Base-by-base conservation (phyloP, 2,329 filamentous ascomycete species). In the Monosporascus sp. region DNA sequence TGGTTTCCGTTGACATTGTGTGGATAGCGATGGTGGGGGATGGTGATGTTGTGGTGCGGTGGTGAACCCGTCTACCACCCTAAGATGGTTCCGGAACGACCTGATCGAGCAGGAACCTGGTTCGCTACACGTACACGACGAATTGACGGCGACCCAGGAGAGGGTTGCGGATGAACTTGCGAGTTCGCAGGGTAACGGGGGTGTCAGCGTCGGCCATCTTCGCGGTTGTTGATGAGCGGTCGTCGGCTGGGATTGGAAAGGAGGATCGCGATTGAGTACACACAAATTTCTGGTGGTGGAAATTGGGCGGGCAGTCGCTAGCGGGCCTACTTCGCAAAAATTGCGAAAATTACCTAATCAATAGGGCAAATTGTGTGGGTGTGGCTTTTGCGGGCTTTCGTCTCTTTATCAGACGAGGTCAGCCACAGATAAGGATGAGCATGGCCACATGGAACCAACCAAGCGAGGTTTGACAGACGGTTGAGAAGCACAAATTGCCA, bases 91-190 rank as follows among this genome's bases (percentile, higher is more conserved):
- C 48, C 50, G 56, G 57, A 53, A 57, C 2, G 8, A 31, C 28
- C 60, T 56, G 51, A 57, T 57, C 55, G 51, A 53, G 57, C 60
- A 56, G 47, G 56, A 49, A 50, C 49, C 48, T 47, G 51, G 51
- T 37, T 37, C 49, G 41, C 53, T 49, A 67, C 67, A 87, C 89
- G 86, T 91, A 97, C 93, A 97, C 89, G 80, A 97, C 93, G 91
- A 97, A 96, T 88, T 97, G 93, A 86, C 96, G 96, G 78, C 93
- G 89, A 77, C 88, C 91, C 75, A 99, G 88, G 74, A 99, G 91
- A 78, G 94, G 90, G 87, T 99, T 99, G 84, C 92, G 91, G 82
- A 97, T 95, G 89, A 99, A 99, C 85, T 97, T 97, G 89, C 94
- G 93, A 80, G 94, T 99, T 83, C 94, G 86, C 81, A 92, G 80